Evolutionary conservation across 2,329 filamentous ascomycete genomes (phyloP).

Genomic region (Chaetothyriales sp.): DNA sequence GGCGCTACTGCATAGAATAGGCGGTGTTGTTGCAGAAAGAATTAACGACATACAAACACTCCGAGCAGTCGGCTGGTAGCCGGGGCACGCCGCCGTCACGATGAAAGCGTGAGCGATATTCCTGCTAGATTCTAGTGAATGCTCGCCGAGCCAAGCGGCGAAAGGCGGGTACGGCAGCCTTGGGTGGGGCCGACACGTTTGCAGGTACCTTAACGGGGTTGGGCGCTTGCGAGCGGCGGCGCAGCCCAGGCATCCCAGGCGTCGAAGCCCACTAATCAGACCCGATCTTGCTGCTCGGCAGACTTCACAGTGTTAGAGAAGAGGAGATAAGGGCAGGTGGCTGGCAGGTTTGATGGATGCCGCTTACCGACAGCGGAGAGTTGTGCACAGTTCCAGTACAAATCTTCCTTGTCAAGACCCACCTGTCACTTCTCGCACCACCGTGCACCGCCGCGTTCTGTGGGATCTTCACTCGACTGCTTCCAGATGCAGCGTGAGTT

Average conservation of each 20-base stretch:
- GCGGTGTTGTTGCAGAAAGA: too few relatives aligned
- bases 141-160: too few relatives aligned
- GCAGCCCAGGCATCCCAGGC: neutral
- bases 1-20: too few relatives aligned
- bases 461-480: neutral
- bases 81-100: too few relatives aligned
- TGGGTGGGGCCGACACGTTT: neutral
- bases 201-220: neutral
- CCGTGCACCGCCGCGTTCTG: neutral
- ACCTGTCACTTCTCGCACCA: neutral
- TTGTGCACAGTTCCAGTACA: neutral
- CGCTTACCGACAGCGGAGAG: neutral
- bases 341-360: neutral
- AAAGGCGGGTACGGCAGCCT: too few relatives aligned
- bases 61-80: too few relatives aligned
- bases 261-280: too few relatives aligned
- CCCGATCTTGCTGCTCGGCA: neutral
- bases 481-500: neutral
- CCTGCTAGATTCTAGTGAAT: too few relatives aligned
- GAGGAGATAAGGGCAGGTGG: too few relatives aligned
- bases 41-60: too few relatives aligned
- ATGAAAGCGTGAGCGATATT: too few relatives aligned
- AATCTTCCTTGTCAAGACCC: neutral
- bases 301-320: neutral
- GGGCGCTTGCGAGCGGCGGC: neutral